Percentiles rank a stretch among this genome's conserved stretches.
Conservation (phyloP, 2,329 filamentous ascomycete genomes). For the Anisogramma anomala region DNA sequence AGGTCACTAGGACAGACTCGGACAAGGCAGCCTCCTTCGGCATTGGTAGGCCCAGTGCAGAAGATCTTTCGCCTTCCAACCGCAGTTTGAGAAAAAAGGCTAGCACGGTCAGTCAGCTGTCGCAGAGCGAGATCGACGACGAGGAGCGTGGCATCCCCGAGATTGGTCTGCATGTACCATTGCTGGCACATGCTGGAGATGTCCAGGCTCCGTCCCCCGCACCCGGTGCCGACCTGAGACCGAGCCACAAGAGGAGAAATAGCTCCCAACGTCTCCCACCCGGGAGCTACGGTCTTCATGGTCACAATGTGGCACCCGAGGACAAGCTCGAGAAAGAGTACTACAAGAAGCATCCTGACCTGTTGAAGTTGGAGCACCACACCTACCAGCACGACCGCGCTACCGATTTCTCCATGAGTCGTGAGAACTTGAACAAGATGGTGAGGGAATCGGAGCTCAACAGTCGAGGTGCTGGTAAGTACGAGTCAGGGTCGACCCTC, state of each 20-base stretch:
- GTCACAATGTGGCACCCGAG: conserved; percentile 63
- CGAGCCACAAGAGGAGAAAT: conserved; percentile 57
- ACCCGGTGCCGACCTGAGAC: conserved; percentile 33
- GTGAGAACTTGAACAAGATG: conserved; percentile 80
- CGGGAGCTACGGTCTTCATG: conserved; percentile 86
- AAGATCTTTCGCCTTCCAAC: conserved; percentile 35
- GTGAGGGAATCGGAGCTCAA: conserved; percentile 59
- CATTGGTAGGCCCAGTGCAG: conserved; percentile 55
- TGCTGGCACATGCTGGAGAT: conserved; percentile 86
- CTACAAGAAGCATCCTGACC: conserved; percentile 84
- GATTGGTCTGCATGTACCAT: conserved; percentile 84
- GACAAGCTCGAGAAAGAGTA: conserved; percentile 86
- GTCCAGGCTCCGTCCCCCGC: conserved; percentile 88
- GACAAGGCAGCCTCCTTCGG: conserved; percentile 73
- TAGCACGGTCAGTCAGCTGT: conserved; percentile 41
- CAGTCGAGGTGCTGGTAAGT: conserved; percentile 40
- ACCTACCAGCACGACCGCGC: conserved; percentile 43
- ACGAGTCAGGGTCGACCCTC: neutral
- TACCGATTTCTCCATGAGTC: conserved; percentile 74
- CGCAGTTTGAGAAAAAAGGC: conserved; percentile 51
- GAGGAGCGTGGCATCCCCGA: conserved; percentile 85
- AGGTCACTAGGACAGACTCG: conserved; percentile 87
- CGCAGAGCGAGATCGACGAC: conserved; percentile 44
- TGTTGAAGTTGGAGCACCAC: conserved; percentile 60
- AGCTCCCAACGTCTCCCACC: conserved; percentile 65